Percentiles rank a stretch among this genome's conserved stretches.
These are phyloP conservation scores for Beta corolliflora DNA, from an alignment of 179 eudicot species.

Conservation along the genomic window DNA sequence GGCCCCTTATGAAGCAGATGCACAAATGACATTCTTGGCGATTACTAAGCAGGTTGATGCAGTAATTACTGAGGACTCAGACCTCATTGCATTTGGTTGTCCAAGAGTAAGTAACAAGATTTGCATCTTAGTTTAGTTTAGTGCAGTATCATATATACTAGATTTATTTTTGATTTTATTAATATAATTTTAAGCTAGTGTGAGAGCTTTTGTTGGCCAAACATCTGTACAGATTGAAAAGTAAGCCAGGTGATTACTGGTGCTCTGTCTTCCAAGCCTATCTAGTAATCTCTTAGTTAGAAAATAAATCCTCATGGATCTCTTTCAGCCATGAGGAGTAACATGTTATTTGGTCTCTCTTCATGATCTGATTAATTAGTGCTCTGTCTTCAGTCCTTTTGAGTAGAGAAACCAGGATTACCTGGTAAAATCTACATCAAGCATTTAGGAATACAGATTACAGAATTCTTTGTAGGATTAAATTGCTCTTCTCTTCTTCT, in stretches of 20 bases:
- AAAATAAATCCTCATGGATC: not conserved
- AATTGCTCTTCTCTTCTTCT: not conserved
- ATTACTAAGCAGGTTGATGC: conserved; percentile 83
- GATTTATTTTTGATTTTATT: not conserved
- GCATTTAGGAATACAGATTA: not conserved
- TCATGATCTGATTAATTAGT: not conserved
- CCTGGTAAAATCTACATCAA: not conserved
- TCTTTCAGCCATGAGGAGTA: not conserved
- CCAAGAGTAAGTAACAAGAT: conserved; percentile 67
- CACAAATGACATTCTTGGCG: conserved; percentile 94
- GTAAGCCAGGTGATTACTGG: not conserved
- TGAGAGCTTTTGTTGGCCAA: not conserved
- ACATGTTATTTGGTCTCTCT: not conserved
- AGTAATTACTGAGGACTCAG: conserved; percentile 94
- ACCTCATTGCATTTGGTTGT: conserved; percentile 95
- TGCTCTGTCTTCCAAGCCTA: not conserved
- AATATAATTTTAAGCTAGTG: not conserved
- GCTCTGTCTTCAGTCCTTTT: not conserved
- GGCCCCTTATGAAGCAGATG: conserved; percentile 99
- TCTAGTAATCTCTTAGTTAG: not conserved
- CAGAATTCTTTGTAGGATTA: not conserved
- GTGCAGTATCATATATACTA: not conserved
- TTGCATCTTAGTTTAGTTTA: not conserved
- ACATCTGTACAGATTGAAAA: not conserved
- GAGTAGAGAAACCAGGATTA: not conserved